phyloP scores from a whole-genome alignment of 441 rosid genomes.

The Sinapis alba region DNA sequence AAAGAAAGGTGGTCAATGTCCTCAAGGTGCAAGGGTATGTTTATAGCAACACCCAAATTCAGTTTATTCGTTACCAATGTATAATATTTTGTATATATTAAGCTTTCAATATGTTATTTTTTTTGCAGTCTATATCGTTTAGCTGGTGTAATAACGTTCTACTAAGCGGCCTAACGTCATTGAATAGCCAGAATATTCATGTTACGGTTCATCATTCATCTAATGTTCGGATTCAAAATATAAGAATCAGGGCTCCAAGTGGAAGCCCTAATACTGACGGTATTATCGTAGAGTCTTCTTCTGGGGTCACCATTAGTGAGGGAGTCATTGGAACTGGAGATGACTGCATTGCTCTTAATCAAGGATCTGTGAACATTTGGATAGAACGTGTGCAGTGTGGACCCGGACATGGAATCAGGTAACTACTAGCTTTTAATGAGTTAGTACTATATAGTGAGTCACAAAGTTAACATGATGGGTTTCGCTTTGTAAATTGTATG shows the following conservation, averaged over 20 bases:
- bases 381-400: slow-evolving; percentile 48
- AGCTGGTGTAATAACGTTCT: slow-evolving; percentile 41
- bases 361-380: slow-evolving; percentile 45
- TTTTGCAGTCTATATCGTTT: slow-evolving; percentile 47
- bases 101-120: not conserved
- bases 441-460: not conserved
- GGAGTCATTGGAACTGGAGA: slow-evolving; percentile 47
- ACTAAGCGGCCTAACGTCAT: slow-evolving; percentile 51
- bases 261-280: slow-evolving; percentile 61
- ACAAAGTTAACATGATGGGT: not conserved
- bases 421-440: not conserved
- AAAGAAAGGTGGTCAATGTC: slow-evolving; percentile 46
- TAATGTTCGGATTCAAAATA: slow-evolving; percentile 39
- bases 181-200: slow-evolving; percentile 50
- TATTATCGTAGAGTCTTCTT: slow-evolving; percentile 46
- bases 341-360: slow-evolving; percentile 54
- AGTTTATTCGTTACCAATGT: not conserved
- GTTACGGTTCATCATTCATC: slow-evolving; percentile 35
- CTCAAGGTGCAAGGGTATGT: slow-evolving; percentile 56
- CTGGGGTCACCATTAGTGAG: slow-evolving; percentile 42
- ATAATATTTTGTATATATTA: not conserved
- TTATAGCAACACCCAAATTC: not conserved
- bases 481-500: slow-evolving; percentile 9
- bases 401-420: slow-evolving; percentile 69
- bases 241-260: slow-evolving; percentile 47